phyloP scores from a whole-genome alignment of 2,329 filamentous ascomycete genomes.

The Claviceps sp. region DNA sequence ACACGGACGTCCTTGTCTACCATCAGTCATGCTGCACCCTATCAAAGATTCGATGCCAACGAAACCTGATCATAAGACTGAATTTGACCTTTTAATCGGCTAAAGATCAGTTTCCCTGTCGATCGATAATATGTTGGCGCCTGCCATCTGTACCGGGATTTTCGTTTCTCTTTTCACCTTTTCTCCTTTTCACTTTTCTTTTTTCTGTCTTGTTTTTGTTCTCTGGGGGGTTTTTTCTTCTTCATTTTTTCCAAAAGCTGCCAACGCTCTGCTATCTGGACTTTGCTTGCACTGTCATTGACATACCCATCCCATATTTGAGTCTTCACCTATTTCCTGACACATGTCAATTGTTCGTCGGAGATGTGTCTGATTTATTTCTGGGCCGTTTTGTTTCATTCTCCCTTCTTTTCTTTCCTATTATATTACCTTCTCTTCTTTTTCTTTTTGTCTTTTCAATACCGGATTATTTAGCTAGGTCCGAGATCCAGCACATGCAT shows the following conservation, averaged over 20 bases:
- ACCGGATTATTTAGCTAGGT: neutral
- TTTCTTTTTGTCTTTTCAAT: neutral
- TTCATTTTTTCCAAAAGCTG: neutral
- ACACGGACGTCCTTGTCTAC: slow-evolving; percentile 44
- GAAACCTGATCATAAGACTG: slow-evolving; percentile 25
- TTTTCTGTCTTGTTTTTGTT: neutral
- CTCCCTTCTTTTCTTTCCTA: neutral
- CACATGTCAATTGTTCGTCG: too few species aligned
- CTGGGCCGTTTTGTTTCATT: neutral
- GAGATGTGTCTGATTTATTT: too few species aligned
- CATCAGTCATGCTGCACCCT: slow-evolving; percentile 45
- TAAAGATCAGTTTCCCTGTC: slow-evolving; percentile 11
- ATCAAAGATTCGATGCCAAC: slow-evolving; percentile 45
- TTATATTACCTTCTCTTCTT: neutral
- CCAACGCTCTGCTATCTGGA: neutral
- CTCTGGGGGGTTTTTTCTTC: neutral
- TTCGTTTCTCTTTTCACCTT: neutral
- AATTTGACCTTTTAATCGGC: slow-evolving; percentile 25
- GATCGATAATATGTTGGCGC: neutral
- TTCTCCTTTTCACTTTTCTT: neutral
- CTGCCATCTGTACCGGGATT: neutral
- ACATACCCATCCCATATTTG: neutral
- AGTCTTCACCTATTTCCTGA: too few species aligned
- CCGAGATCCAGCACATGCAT: neutral
- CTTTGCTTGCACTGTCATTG: neutral